phyloP scores from a whole-genome alignment of 495 filamentous ascomycete species.

The Aspergillus indologenus region DNA sequence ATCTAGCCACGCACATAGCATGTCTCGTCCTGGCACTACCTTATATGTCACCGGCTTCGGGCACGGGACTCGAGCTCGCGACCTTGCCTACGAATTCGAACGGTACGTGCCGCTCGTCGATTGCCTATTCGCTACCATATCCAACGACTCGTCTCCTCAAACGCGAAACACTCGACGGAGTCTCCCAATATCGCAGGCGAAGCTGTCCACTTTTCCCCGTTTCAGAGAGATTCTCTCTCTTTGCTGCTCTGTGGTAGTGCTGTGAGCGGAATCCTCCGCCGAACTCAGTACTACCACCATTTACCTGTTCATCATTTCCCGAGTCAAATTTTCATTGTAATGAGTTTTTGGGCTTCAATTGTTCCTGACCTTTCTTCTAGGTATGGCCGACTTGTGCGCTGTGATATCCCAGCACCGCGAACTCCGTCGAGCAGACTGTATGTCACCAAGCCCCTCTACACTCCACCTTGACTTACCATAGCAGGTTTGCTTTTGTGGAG shows the following conservation, averaged over 20 bases:
- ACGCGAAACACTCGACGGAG: constrained; percentile 20
- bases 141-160: constrained; percentile 26
- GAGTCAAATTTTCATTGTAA: background rate
- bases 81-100: constrained; percentile 99
- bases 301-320: background rate
- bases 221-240: constrained; percentile 8
- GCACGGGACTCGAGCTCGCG: constrained; percentile 97
- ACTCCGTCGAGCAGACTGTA: constrained; percentile 91
- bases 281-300: background rate
- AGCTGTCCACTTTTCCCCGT: constrained; percentile 11
- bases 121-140: constrained; percentile 34
- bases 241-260: background rate
- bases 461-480: constrained; percentile 19
- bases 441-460: constrained; percentile 45
- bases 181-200: constrained; percentile 24
- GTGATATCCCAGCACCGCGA: constrained; percentile 95
- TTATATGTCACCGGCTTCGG: constrained; percentile 98
- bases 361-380: constrained; percentile 45
- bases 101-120: constrained; percentile 80
- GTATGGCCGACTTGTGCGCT: constrained; percentile 97
- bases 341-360: background rate
- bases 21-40: constrained; percentile 92
- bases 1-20: constrained; percentile 30
- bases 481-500: constrained; percentile 97
- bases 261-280: background rate